These are phyloP conservation scores for Hypoxylon rickii DNA, from an alignment of 495 filamentous ascomycete genomes.

Conservation along the genomic window DNA sequence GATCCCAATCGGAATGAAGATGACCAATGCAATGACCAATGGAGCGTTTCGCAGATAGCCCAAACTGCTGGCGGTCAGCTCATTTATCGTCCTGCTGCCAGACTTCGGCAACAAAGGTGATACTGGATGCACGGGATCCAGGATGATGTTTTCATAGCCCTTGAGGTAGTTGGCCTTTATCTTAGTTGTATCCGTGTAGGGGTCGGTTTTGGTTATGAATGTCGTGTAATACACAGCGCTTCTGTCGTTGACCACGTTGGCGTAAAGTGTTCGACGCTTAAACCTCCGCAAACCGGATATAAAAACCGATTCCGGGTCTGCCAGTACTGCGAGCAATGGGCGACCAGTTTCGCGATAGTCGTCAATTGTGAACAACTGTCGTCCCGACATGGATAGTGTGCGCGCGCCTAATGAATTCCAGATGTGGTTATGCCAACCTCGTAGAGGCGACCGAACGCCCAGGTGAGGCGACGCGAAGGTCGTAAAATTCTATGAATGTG, in stretches of 20 bases:
- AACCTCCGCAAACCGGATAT: conserved; percentile 77
- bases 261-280: conserved; percentile 72
- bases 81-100: conserved; percentile 33
- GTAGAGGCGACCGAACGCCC: conserved; percentile 76
- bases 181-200: conserved; percentile 67
- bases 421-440: conserved; percentile 66
- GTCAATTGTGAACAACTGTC: conserved; percentile 88
- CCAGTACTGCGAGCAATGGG: conserved; percentile 78
- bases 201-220: conserved; percentile 71
- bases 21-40: conserved; percentile 61
- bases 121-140: conserved; percentile 70
- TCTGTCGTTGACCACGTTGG: conserved; percentile 84
- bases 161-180: conserved; percentile 71
- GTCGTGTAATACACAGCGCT: conserved; percentile 83
- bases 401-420: conserved; percentile 83
- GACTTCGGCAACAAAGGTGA: conserved; percentile 46
- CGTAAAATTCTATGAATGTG: conserved; percentile 72
- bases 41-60: conserved; percentile 53
- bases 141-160: conserved; percentile 75
- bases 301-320: conserved; percentile 85
- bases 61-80: conserved; percentile 11
- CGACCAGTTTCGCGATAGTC: conserved; percentile 78
- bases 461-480: conserved; percentile 92
- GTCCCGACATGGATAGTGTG: conserved; percentile 76
- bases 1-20: conserved; percentile 71